phyloP scores from a whole-genome alignment of 768 basidiomycete genomes.

The Daedaleopsis sinensis region DNA sequence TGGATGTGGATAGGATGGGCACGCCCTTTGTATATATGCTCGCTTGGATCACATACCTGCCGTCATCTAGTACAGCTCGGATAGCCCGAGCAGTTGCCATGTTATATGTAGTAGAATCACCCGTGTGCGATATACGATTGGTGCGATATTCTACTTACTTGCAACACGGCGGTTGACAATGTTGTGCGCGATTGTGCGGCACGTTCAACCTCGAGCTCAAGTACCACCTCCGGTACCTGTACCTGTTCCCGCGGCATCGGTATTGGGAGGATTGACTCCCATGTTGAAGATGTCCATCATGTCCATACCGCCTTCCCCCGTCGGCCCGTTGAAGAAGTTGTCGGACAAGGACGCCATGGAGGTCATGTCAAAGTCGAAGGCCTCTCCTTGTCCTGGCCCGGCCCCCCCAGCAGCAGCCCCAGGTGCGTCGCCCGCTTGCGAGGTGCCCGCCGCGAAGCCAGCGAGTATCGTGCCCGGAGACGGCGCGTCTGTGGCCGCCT shows the following conservation, averaged over 20 bases:
- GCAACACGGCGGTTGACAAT: no score
- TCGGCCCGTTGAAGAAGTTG: slow-evolving; percentile 47
- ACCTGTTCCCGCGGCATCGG: neutral
- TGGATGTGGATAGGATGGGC: neutral
- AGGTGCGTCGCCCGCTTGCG: slow-evolving; percentile 12
- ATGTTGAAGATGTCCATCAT: slow-evolving; percentile 56
- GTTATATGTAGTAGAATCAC: no score
- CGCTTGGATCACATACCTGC: no score
- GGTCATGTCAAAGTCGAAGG: slow-evolving; percentile 51
- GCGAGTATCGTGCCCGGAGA: slow-evolving; percentile 31
- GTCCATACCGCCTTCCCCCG: slow-evolving; percentile 44
- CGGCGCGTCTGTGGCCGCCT: slow-evolving; percentile 7
- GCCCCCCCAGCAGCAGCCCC: neutral
- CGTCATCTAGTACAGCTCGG: no score
- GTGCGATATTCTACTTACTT: no score
- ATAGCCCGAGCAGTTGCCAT: neutral
- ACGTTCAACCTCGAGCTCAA: no score
- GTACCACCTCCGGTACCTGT: neutral
- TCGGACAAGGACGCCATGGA: slow-evolving; percentile 33
- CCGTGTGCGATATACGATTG: no score
- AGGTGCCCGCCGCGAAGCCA: slow-evolving; percentile 43
- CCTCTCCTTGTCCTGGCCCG: slow-evolving; percentile 34
- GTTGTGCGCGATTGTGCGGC: no score
- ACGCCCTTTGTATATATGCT: neutral
- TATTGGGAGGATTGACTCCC: slow-evolving; percentile 16